Base-by-base conservation (phyloP, 306 rosid species). In the Abrus precatorius region DNA sequence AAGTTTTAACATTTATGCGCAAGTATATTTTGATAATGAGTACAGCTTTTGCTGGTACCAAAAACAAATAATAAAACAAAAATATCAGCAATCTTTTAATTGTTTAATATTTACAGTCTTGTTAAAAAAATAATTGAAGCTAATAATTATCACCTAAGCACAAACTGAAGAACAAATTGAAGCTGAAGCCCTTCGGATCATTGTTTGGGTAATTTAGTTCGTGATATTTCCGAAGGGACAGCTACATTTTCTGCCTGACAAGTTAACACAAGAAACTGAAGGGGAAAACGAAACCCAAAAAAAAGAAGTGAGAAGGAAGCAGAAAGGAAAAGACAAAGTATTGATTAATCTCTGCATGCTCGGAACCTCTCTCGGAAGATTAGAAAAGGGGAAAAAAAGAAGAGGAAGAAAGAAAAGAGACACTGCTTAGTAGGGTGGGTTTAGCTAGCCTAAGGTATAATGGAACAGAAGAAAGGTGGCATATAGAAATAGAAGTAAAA, bases 271-370 rank as follows among this genome's bases (percentile, higher is more conserved):
- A 63, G 32, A 48, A 14, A 14, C 2, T 1, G 14, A 29, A 9
- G 28, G 6, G 3, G 52, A 65, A 5, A 57, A 59, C 13, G 2
- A 60, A 69, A 3, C 32, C 34, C 30, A 32, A 13, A 5, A 53
- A 67, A 3, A 48, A n/a, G 49, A 60, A 70, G 20, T 30, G 7
- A 43, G 48, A 44, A 47, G 41, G 48, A 78, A 78, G 43, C 43
- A 32, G 12, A 41, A 70, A 77, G 79, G 44, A 65, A 78, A 65
- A 55, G 57, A 72, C 72, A 78, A 78, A 64, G 49, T 40, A 72
- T 62, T 72, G 4, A 72, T 54, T 80, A 72, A 33, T 73, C 68
- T 69, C 50, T 79, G 84, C 61, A 67, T 79, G 84, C 68, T 27
- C 73, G 76, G 64, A 63, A 28, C 49, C 48, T 36, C 65, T 57